phyloP scores from a whole-genome alignment of 176 grass and related monocot species.

The Eragrostis curvula region DNA sequence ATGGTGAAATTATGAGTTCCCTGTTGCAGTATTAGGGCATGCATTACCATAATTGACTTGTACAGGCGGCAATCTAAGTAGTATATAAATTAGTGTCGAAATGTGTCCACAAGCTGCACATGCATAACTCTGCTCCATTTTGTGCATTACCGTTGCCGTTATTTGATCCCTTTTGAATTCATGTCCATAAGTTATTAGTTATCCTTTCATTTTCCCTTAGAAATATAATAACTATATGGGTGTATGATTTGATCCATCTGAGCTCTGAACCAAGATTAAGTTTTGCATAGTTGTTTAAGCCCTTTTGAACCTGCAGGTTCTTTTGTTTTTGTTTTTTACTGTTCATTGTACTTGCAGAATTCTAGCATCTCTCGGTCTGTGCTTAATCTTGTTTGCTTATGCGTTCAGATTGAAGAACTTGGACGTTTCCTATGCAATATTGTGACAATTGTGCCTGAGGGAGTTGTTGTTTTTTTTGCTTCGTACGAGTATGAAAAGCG shows the following conservation, averaged over 20 bases:
- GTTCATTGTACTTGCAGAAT: not conserved
- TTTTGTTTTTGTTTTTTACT: conserved; percentile 12
- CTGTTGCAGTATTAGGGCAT: conserved; percentile 10
- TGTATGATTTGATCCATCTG: not conserved
- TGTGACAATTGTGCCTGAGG: conserved; percentile 78
- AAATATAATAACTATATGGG: conserved; percentile 3
- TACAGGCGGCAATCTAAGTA: not conserved
- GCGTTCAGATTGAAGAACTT: conserved; percentile 83
- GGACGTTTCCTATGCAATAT: conserved; percentile 87
- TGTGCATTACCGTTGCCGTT: conserved; percentile 18
- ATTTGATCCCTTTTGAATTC: conserved; percentile 6
- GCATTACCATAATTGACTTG: conserved; percentile 1
- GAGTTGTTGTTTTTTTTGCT: conserved; percentile 82
- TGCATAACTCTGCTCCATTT: not conserved
- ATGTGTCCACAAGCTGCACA: not conserved
- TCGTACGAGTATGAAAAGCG: conserved; percentile 83
- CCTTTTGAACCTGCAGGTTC: not conserved
- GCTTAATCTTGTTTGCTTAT: conserved; percentile 32
- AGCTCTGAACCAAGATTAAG: not conserved
- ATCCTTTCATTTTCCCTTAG: not conserved
- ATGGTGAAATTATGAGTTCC: conserved; percentile 1
- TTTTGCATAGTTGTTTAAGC: not conserved
- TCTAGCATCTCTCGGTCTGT: conserved; percentile 27
- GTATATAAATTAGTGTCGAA: not conserved
- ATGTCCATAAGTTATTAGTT: not conserved